A percentile compares a stretch with the other conserved stretches of the same genome.
Conservation (phyloP, 306 rosid genomes). For the Pachyrhizus erosus region DNA sequence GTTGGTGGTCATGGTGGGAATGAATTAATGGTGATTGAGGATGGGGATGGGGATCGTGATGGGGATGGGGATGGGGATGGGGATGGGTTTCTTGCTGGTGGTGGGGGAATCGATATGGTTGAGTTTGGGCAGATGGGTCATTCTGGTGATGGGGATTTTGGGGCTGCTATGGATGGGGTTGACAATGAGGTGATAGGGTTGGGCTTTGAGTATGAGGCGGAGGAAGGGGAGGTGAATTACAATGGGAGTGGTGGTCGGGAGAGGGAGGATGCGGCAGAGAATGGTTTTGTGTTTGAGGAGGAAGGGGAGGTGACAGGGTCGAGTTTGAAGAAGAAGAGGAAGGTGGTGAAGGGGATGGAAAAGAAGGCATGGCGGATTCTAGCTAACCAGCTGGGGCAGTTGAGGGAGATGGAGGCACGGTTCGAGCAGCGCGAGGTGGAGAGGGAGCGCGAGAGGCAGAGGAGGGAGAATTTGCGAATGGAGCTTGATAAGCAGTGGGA, state of each 20-base stretch:
- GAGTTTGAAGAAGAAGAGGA: slow-evolving; percentile 73
- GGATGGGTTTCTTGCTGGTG: slow-evolving; percentile 59
- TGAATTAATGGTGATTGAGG: slow-evolving; percentile 58
- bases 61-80: slow-evolving; percentile 49
- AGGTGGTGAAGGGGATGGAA: slow-evolving; percentile 63
- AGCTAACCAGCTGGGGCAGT: slow-evolving; percentile 65
- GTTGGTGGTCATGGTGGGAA: slow-evolving; percentile 51
- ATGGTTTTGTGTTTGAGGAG: slow-evolving; percentile 78
- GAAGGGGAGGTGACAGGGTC: slow-evolving; percentile 71
- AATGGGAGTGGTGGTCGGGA: slow-evolving; percentile 54
- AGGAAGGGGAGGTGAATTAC: slow-evolving; percentile 81
- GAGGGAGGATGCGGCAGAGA: slow-evolving; percentile 74
- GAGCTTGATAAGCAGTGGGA: slow-evolving; percentile 79
- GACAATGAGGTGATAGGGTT: slow-evolving; percentile 83
- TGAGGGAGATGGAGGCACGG: slow-evolving; percentile 80
- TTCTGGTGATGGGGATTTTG: slow-evolving; percentile 74
- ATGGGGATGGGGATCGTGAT: slow-evolving; percentile 27
- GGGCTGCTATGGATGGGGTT: slow-evolving; percentile 75
- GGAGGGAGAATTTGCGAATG: slow-evolving; percentile 60
- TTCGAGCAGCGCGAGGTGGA: slow-evolving; percentile 81
- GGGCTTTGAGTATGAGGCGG: slow-evolving; percentile 86
- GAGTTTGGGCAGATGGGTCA: slow-evolving; percentile 83
- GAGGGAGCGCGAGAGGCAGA: slow-evolving; percentile 78
- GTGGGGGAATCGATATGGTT: slow-evolving; percentile 70
- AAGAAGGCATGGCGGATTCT: slow-evolving; percentile 80